Evolutionary conservation across 164 flowering plant species (phyloP), one percentile per base, ranked within the genome.

Genomic region (Nymphaea thermarum): DNA sequence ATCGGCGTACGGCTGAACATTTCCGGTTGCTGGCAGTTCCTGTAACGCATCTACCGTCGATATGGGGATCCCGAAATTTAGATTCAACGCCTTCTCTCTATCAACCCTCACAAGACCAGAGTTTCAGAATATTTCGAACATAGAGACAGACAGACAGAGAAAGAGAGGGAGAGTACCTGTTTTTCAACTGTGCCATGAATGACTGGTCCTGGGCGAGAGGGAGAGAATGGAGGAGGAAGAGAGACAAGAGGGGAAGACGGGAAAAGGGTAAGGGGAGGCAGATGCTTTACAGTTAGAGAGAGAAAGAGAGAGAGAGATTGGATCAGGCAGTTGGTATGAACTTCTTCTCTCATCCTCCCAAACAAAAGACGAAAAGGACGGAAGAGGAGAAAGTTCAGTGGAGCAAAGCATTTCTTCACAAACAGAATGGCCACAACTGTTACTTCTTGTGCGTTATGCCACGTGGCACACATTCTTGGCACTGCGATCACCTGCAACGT

Each of bases 131-230:
- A 43, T 44, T 41, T 5, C 8, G 11, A 45, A 43, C 43, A 51
- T 10, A 47, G 64, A 69, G 41, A 63, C 17, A 43, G 62, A 61
- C 43, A 55, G 36, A 47, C 43, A 66, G 15, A 16, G 51, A 17
- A 17, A 55, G 60, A 55, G 60, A 55, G 16, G 2, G 60, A 55
- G 60, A 55, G 2, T 55, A 62, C 64, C 42, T 62, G 42, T 62
- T 62, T 17, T 17, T 8, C 11, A 62, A 41, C 7, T 62, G 42
- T 12, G 64, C 64, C 64, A 62, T 62, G 64, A 62, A 62, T 10
- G 64, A 51, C 8, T 73, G 75, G 60, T 80, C 83, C 44, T 71
- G 82, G 65, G 92, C 81, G 44, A 18, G 16, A 60, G 67, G 41
- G 63, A 55, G 51, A 66, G 68, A 61, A n/a, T n/a, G 36, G 45